Base-by-base conservation (phyloP, 1,284 basidiomycete genomes). In the Bjerkandera adusta region DNA sequence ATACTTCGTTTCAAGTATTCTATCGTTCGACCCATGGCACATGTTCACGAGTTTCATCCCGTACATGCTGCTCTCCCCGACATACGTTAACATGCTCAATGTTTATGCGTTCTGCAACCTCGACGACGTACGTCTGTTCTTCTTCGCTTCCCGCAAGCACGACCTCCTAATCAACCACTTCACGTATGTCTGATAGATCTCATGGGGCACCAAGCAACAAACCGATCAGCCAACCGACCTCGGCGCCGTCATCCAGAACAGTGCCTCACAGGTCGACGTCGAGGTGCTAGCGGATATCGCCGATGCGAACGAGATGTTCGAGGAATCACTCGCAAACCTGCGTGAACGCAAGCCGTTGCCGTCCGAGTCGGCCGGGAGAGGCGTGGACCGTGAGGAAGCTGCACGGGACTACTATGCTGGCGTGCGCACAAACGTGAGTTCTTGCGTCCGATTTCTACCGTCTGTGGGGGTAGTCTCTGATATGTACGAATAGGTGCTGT, bases 11-110 rank as follows among this genome's bases (percentile, higher is more conserved):
- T 81, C 86, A 34, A 91, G 90, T 57, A 54, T 97, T n/a, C 69
- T 97, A 13, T 90, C 93, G 0, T 80, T 97, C 51, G 95, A 98
- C 67, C 92, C 94, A 12, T 91, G 93, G 84, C 91, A 96, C 68
- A 83, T 97, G 67, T 47, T 97, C 52, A 98, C 94, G 2, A 92
- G 89, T 58, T 95, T 95, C 61, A 54, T 87, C 5, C 93, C 92
- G 49, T 98, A 97, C 64, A 68, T 98, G 54, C 71, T 99, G 13
- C 73, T 97, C 49, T 85, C 85, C 1, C 90, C 92, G 3, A 86
- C 85, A n/a, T 95, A 92, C 58, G 82, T 95, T 66, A 93, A 91
- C 63, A 76, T 96, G 38, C 69, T 96, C 37, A 92, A 87, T 64
- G 81, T 94, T 50, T 89, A 86, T 64, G 87, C 87, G 3, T 92